Conservation (phyloP, 2,329 filamentous ascomycete genomes). For the Alternaria novae-zelandiae region DNA sequence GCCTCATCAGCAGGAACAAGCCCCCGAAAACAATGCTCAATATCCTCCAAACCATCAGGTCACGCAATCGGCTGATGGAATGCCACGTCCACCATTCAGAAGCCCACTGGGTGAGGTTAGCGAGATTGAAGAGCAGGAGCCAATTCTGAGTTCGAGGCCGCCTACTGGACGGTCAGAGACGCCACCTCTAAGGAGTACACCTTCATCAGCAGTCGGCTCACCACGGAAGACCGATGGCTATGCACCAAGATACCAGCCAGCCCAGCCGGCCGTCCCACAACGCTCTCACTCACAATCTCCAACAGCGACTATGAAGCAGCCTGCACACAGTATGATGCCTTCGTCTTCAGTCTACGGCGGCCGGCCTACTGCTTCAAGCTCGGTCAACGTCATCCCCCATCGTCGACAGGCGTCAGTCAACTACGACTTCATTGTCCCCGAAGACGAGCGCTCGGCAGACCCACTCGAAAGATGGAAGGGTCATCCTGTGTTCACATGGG, state of each 20-base stretch:
- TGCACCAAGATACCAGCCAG: slow-evolving; percentile 59
- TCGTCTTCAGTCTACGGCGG: slow-evolving; percentile 47
- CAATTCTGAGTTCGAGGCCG: slow-evolving; percentile 20
- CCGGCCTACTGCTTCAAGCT: slow-evolving; percentile 21
- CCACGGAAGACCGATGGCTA: slow-evolving; percentile 48
- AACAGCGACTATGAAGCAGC: slow-evolving; percentile 58
- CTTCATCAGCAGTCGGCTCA: slow-evolving; percentile 47
- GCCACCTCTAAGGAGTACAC: slow-evolving; percentile 40
- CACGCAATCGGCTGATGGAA: slow-evolving; percentile 36
- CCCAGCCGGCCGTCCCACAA: slow-evolving; percentile 23
- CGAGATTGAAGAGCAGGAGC: slow-evolving; percentile 40
- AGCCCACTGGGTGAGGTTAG: slow-evolving; percentile 43
- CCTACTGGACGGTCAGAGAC: slow-evolving; percentile 39
- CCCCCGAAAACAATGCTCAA: slow-evolving; percentile 11
- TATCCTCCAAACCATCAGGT: slow-evolving; percentile 29
- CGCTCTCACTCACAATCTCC: slow-evolving; percentile 67
- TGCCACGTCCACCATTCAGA: slow-evolving; percentile 33
- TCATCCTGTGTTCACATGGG: slow-evolving; percentile 84
- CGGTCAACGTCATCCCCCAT: slow-evolving; percentile 40
- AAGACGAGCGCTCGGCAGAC: slow-evolving; percentile 68
- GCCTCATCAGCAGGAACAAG: slow-evolving; percentile 39
- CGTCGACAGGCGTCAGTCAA: slow-evolving; percentile 55
- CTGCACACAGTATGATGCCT: slow-evolving; percentile 54
- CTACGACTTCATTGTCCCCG: slow-evolving; percentile 63
- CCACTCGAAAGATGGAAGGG: slow-evolving; percentile 90